Evolutionary conservation across 2,329 filamentous ascomycete genomes (phyloP), one percentile per base, ranked within the genome.

Genomic region (Emergomyces pasteurianus): DNA sequence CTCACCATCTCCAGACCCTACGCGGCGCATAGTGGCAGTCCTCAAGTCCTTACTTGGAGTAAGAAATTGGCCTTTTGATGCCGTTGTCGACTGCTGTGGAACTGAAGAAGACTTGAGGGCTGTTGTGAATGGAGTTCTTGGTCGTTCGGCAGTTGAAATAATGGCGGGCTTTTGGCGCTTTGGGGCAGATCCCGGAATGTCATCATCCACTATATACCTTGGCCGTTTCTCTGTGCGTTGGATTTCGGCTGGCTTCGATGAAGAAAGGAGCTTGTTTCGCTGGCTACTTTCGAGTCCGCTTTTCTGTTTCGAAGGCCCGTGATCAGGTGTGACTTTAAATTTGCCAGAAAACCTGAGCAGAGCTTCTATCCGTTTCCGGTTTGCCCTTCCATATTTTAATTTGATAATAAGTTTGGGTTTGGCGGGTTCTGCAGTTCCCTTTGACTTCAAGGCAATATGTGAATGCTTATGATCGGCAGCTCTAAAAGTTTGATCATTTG

Each of bases 381-480:
- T 78, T 47, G 75, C 69, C 66, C 78, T 81, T 18, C 79, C 78
- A 66, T 81, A 83, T 62, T 76, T 81, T 47, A 83, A 68, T 63
- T 74, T 80, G 31, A 81, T 76, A 52, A 81, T 70, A 42, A 79
- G 71, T 60, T 68, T 72, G 43, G 62, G 60, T 63, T 67, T 72
- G 21, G 60, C 36, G 14, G 60, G 16, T 43, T 56, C 38, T 3
- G 21, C 18, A 31, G 54, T 42, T 6, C 38, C 38, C 31, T 38
- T 54, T 31, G 31, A 18, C 10, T 54, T 54, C 18, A 31, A 38
- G n/a, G 50, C 21, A 10, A 38, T 54, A 6, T 21, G 31, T n/a
- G 50, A 54, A 21, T 21, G 50, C n/a, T 36, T 54, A 23, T 18
- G 23, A 28, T 52, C 47, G 16, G 18, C 14, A 31, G 16, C 47